Base-by-base conservation (phyloP, 306 rosid species). In the Purshia tridentata region DNA sequence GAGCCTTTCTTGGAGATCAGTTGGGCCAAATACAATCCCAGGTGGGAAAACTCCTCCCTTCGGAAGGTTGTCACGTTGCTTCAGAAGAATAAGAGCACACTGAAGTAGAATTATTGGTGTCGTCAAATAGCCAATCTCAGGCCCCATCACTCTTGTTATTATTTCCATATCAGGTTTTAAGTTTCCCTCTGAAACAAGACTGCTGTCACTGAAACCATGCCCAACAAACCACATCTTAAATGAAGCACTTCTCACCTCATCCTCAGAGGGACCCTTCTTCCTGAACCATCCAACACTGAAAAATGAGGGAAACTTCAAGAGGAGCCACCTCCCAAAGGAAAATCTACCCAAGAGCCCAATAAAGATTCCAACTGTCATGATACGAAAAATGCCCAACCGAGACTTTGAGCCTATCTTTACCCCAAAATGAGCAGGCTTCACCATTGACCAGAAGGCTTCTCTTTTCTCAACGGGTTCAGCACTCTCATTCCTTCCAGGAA, bases 161-260 rank as follows among this genome's bases (percentile, higher is more conserved):
- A 93, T 85, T 84, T 93, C 94, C 85, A 58, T 76, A 70, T 93
- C 87, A 6, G 96, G 92, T 82, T 93, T 77, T 51, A 49, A 41
- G 72, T 83, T 83, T 75, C 72, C 87, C 19, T 76, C 71, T 0
- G 82, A 80, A 42, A 71, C 87, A 67, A 73, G 80, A 49, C 67
- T 80, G 74, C 19, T 69, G 58, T 85, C 46, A 8, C 88, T 85
- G 65, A 53, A 93, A 68, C 97, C 97, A 16, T 73, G 85, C 51
- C 97, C 96, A 4, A 91, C 81, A 72, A 86, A 91, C 97, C 98
- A 93, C 94, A 93, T 93, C 79, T 91, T 89, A 69, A 93, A 93
- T 4, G 92, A 78, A 22, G 96, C 90, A 40, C 96, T 88, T 55
- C 77, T 83, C 8, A 93, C 78, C 78, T 89, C 93, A 40, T 91